Base-by-base conservation (phyloP, 495 filamentous ascomycete species). In the Penicillium turbatum region DNA sequence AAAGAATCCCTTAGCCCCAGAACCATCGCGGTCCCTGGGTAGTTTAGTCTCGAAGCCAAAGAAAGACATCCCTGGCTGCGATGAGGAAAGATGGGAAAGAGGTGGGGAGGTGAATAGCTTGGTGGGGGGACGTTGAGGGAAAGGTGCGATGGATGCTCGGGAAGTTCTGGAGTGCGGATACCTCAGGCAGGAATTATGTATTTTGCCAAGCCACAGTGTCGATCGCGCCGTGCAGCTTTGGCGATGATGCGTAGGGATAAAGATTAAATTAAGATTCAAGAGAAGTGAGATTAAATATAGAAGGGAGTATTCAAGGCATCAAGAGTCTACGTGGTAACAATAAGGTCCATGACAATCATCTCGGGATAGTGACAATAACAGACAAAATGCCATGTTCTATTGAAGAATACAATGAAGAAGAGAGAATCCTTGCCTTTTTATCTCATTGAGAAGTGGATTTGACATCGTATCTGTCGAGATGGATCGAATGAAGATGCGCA, bases 21-120 rank as follows among this genome's bases (percentile, higher is more conserved):
- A 57, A 54, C 51, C 52, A 50, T 70, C 60, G 42, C 77, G 79
- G 68, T 86, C 82, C 61, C 77, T 76, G 30, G 86, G 85, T 2
- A 83, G 76, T 41, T 78, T 76, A 38, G 84, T 72, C 65, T 92
- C 84, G 71, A 92, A 91, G 56, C 90, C 89, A 71, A 93, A 97
- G 79, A 96, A 93, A 56, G 88, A 87, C 86, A 88, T 57, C 67
- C 56, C 61, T 60, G 60, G 60, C 48, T 26, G 31, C 45, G 47
- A 56, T 50, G 55, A 44, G 56, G 37, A 51, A 24, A 41, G 38
- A 53, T 30, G 37, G 41, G 51, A 51, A 53, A 48, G 34, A 26
- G 49, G 38, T 46, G 47, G 46, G 44, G 49, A 29, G 38, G 51
- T 17, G 17, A 40, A 38, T 36, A 51, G 36, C 29, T 46, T 53